These are phyloP conservation scores for Adansonia digitata DNA, from an alignment of 345 rosid genomes.

Conservation along the genomic window DNA sequence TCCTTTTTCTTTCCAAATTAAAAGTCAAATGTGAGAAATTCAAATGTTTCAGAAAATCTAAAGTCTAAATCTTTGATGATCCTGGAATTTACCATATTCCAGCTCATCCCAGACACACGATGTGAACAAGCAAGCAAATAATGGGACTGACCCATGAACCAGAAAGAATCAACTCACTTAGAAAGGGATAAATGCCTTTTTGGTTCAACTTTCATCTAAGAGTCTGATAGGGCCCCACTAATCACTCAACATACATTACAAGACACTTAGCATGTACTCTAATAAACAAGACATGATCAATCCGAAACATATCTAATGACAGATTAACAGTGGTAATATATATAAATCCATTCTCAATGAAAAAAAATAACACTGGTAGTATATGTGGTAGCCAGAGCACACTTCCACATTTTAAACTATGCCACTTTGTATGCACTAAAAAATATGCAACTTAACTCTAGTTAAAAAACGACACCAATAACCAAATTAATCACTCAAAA, in stretches of 20 bases:
- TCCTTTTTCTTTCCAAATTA: background rate
- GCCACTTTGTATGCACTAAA: background rate
- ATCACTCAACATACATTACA: constrained; percentile 11
- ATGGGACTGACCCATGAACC: constrained; percentile 12
- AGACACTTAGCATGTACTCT: constrained; percentile 6
- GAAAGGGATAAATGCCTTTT: constrained; percentile 12
- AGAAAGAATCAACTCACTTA: constrained; percentile 13
- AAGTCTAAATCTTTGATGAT: background rate
- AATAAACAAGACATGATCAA: constrained; percentile 1
- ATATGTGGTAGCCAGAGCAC: background rate
- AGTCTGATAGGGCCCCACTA: constrained; percentile 1
- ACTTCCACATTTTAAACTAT: background rate
- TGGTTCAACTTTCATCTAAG: constrained; percentile 7
- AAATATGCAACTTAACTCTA: no score
- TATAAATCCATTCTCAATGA: background rate
- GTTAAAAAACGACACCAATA: background rate
- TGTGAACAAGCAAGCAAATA: constrained; percentile 16
- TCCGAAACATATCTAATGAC: background rate
- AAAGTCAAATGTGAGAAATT: background rate
- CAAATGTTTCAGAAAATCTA: background rate
- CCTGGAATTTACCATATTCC: constrained; percentile 2
- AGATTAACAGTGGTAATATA: background rate
- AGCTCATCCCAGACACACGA: constrained; percentile 17
- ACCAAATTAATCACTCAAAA: background rate
- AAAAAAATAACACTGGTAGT: background rate